Base-by-base conservation (phyloP, 257 asterid species). In the Solanum chaucha region DNA sequence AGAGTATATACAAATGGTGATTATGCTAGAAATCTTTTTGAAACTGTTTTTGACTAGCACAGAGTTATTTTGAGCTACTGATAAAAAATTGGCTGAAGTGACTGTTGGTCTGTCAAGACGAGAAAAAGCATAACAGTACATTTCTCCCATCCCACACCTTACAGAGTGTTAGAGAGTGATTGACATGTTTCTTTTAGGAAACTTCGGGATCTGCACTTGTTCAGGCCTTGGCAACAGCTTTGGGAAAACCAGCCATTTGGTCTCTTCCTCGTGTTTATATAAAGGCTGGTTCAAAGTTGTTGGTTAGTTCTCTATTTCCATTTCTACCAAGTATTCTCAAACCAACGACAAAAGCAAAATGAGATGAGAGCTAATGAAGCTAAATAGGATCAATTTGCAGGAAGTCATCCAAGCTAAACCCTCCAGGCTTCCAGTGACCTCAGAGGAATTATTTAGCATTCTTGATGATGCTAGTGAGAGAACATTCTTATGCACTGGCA, bases 391-490 rank as follows among this genome's bases (percentile, higher is more conserved):
- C 84, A 72, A 74, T 86, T 90, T 88, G 83, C 94, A 97, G 99
- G 98, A 96, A 71, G 91, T 97, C 88, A 90, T 97, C 89, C 95
- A 95, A 77, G 95, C 93, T 70, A 92, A 91, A 88, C 92, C 93
- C 83, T 89, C 95, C 85, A 88, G 93, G 89, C 89, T 89, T 86
- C 96, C 96, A 34, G 92, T 93, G 83, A 90, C 98, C 87, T 93
- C 99, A 3, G 86, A 87, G 44, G 99, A 97, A 71, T 87, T 97
- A 87, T 95, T 97, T 85, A 90, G 92, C 86, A 88, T 94, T 90
- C 98, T 97, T 91, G 99, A 97, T 91, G 95, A 92, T 91, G 98
- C 99, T 88, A 94, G 98, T 89, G 99, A 97, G 93, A 90, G 94
- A 82, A 95, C 99, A 80, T 96, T 97, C 91, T 91, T 97, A 86